Percentiles rank a stretch among this genome's conserved stretches.
phyloP scores from a whole-genome alignment of 1,284 basidiomycete genomes.

The Paramarasmius palmivorus region DNA sequence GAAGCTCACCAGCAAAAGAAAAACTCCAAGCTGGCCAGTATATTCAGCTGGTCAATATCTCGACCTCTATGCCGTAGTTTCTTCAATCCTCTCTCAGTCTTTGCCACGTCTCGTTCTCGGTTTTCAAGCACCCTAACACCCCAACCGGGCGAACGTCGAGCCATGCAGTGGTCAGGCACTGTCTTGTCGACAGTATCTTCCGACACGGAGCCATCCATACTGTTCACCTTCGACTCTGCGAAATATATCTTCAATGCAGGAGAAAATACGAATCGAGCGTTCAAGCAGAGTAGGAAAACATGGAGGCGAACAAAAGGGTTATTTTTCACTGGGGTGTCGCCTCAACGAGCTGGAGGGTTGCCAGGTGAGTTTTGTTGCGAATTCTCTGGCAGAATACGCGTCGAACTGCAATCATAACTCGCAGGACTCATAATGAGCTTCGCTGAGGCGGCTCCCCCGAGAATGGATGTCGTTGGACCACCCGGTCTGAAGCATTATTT shows the following conservation, averaged over 20 bases:
- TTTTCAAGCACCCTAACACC: not conserved
- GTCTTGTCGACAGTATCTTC: conserved; percentile 59
- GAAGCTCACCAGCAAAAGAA: too few species aligned
- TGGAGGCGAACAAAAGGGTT: conserved; percentile 68
- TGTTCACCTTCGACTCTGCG: conserved; percentile 73
- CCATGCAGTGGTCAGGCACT: conserved; percentile 62
- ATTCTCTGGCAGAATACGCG: conserved; percentile 5
- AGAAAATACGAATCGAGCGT: conserved; percentile 77
- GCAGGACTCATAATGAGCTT: conserved; percentile 81
- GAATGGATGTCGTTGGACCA: conserved; percentile 71
- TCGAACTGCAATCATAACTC: conserved; percentile 5
- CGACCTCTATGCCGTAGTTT: not conserved
- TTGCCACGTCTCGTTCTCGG: not conserved
- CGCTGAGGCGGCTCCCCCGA: conserved; percentile 67
- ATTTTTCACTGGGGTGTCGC: conserved; percentile 71
- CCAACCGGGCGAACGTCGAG: not conserved
- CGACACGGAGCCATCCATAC: conserved; percentile 78
- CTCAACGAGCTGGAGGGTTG: conserved; percentile 66
- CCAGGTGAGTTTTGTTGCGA: conserved; percentile 50
- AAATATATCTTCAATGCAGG: conserved; percentile 88
- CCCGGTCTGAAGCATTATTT: conserved; percentile 70
- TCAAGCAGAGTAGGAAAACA: conserved; percentile 65
- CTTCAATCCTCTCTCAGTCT: not conserved
- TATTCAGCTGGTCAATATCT: not conserved
- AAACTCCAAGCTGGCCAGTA: conserved; percentile 2